These are phyloP conservation scores for Volvox africanus DNA, from an alignment of 139 green algal species.

Conservation along the genomic window DNA sequence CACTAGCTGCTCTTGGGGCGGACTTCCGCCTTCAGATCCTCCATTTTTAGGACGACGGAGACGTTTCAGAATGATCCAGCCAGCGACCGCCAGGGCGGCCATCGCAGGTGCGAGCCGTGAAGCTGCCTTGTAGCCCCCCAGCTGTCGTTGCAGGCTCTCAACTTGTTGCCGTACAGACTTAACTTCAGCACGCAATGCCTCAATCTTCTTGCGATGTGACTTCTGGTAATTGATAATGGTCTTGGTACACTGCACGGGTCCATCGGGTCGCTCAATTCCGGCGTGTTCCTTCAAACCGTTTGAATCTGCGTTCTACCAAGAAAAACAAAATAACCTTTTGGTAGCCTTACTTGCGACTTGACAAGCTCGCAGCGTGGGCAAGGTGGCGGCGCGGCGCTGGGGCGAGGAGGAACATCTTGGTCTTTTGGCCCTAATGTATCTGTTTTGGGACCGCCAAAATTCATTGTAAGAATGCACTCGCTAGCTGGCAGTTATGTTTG, in stretches of 20 bases:
- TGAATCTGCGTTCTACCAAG: neutral
- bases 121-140: conserved; percentile 10
- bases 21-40: neutral
- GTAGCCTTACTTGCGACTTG: conserved; percentile 23
- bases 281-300: neutral
- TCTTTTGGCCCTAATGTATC: too few species aligned
- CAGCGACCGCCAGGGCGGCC: neutral
- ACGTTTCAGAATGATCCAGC: neutral
- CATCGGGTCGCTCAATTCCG: neutral
- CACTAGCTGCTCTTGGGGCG: neutral
- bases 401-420: too few species aligned
- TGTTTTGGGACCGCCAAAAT: too few species aligned
- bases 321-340: neutral
- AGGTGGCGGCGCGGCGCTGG: neutral
- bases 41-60: neutral
- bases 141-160: conserved; percentile 11
- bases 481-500: too few species aligned
- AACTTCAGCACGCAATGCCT: conserved; percentile 60
- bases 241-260: conserved; percentile 61
- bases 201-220: conserved; percentile 71
- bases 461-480: too few species aligned
- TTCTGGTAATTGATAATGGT: conserved; percentile 78
- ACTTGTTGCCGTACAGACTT: conserved; percentile 54
- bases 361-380: conserved; percentile 48
- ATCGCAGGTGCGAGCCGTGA: neutral